phyloP scores from a whole-genome alignment of 768 basidiomycete genomes.

The Symmetrospora coprosmae region DNA sequence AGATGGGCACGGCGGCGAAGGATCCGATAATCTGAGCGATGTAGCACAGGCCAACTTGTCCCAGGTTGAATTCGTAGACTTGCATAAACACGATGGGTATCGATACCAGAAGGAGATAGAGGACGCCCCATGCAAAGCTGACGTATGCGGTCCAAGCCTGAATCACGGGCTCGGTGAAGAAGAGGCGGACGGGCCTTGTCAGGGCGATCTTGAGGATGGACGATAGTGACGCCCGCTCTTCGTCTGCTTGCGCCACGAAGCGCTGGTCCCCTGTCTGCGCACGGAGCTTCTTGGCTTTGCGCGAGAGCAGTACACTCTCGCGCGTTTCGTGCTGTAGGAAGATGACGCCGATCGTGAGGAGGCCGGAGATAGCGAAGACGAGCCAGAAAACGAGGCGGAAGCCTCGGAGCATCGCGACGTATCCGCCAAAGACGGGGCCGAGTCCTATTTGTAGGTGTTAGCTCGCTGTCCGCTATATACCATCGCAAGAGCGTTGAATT shows the following conservation, averaged over 20 bases:
- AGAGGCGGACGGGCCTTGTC: conserved; percentile 36
- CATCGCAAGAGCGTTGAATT: neutral
- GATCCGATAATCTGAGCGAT: conserved; percentile 7
- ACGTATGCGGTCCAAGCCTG: conserved; percentile 4
- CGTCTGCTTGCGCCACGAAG: conserved; percentile 53
- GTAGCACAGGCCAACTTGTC: conserved; percentile 22
- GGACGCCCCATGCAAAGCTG: conserved; percentile 17
- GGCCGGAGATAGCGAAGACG: conserved; percentile 43
- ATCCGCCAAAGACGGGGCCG: conserved; percentile 53
- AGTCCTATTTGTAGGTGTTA: conserved; percentile 41
- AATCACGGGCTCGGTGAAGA: conserved; percentile 51
- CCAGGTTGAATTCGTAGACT: conserved; percentile 9
- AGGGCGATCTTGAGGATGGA: conserved; percentile 51
- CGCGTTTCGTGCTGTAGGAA: conserved; percentile 60
- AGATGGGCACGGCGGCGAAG: neutral
- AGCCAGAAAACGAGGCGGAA: conserved; percentile 55
- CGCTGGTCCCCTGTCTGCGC: conserved; percentile 51
- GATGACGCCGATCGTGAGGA: conserved; percentile 44
- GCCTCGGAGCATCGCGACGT: conserved; percentile 36
- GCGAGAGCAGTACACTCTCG: conserved; percentile 53
- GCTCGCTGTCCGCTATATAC: neutral
- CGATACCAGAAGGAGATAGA: conserved; percentile 46
- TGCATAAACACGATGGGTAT: conserved; percentile 3
- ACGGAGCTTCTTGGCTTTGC: conserved; percentile 50
- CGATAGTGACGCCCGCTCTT: conserved; percentile 46